Evolutionary conservation across 2,329 filamentous ascomycete species (phyloP).

Genomic region (Tolypocladium tropicale): DNA sequence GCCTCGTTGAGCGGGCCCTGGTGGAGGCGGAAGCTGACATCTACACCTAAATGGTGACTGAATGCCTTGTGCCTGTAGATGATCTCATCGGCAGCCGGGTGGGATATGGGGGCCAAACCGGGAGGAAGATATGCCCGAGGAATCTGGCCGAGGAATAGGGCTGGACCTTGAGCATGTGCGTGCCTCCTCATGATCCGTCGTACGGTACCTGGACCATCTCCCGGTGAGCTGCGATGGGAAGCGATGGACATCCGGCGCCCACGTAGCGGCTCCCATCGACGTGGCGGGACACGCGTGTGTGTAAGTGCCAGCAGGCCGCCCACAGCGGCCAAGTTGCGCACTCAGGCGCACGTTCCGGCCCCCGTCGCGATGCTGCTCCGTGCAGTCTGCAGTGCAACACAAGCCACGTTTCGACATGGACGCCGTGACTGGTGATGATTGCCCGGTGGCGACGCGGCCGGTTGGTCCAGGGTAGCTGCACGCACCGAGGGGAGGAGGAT

Average conservation of each 20-base stretch:
- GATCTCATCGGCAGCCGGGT: background rate
- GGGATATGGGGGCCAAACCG: background rate
- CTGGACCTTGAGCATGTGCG: background rate
- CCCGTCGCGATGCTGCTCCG: background rate
- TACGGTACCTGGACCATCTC: background rate
- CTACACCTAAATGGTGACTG: background rate
- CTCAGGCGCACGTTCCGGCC: background rate
- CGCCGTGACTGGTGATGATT: background rate
- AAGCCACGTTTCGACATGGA: conserved; percentile 6
- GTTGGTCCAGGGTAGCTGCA: background rate
- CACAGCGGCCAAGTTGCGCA: background rate
- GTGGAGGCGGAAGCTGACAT: background rate
- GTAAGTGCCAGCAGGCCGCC: background rate
- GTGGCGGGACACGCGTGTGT: background rate
- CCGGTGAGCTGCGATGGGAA: background rate
- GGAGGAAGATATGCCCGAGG: background rate
- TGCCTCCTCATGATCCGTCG: background rate
- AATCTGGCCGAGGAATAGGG: background rate
- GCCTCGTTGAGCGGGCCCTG: background rate
- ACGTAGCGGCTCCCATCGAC: background rate
- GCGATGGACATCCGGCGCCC: background rate
- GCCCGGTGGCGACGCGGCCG: background rate
- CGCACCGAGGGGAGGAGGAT: background rate
- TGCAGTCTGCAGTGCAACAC: conserved; percentile 5
- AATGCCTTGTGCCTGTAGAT: background rate